phyloP scores from a whole-genome alignment of 208 protist genomes.

The Trypanosoma rangeli region DNA sequence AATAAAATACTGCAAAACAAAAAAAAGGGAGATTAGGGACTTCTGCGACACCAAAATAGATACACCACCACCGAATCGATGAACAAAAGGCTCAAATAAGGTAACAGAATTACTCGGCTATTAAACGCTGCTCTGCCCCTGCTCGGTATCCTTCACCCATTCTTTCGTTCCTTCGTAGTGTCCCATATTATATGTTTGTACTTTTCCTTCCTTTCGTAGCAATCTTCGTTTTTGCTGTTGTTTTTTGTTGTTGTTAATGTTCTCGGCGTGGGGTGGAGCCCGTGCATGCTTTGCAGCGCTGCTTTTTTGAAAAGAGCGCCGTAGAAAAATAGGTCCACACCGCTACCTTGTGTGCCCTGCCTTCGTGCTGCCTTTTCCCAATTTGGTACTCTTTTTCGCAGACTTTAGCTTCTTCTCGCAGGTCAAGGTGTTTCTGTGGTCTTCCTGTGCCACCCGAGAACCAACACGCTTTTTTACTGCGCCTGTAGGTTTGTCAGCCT shows the following conservation, averaged over 20 bases:
- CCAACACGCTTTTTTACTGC: neutral
- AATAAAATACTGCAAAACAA: neutral
- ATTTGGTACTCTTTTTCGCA: neutral
- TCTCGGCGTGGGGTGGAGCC: neutral
- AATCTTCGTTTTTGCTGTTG: neutral
- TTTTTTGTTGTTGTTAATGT: slow-evolving; percentile 1
- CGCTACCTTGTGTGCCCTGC: neutral
- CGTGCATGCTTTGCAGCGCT: neutral
- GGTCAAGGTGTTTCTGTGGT: neutral
- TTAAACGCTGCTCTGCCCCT: neutral
- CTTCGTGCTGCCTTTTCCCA: slow-evolving; percentile 1
- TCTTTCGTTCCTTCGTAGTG: neutral
- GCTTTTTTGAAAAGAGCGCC: neutral
- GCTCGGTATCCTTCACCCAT: neutral
- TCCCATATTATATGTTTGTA: neutral
- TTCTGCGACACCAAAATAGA: neutral
- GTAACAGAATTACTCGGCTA: neutral
- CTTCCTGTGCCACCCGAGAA: neutral
- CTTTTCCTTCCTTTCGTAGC: neutral
- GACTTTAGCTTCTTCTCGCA: neutral
- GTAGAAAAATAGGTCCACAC: neutral
- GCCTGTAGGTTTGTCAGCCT: neutral
- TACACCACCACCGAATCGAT: neutral
- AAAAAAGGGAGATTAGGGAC: neutral
- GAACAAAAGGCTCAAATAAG: neutral